Conservation (phyloP, 192 early-diverging fungal species). For the Spinellus fusiger region DNA sequence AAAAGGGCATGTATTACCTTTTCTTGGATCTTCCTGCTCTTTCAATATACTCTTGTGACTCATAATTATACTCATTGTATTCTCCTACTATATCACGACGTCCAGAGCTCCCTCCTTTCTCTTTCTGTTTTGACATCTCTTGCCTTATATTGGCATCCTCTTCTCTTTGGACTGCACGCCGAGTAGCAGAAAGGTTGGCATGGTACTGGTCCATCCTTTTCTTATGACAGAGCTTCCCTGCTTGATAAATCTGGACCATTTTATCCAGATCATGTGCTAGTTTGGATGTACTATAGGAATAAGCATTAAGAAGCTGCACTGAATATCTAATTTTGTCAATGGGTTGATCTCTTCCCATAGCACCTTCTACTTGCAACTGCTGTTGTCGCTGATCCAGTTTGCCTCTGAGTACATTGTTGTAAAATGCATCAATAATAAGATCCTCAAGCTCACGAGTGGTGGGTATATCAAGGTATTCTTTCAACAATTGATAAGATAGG, state of each 20-base stretch:
- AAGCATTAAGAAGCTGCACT: slow-evolving; percentile 47
- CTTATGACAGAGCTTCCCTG: background rate
- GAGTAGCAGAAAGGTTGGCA: background rate
- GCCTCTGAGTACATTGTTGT: slow-evolving; percentile 69
- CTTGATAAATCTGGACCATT: slow-evolving; percentile 33
- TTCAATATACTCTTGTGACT: background rate
- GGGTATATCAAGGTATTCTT: slow-evolving; percentile 62
- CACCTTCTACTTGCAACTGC: slow-evolving; percentile 66
- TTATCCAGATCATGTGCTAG: slow-evolving; percentile 46
- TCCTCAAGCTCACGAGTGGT: slow-evolving; percentile 82
- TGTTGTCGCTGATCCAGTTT: slow-evolving; percentile 79
- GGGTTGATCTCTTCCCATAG: slow-evolving; percentile 79
- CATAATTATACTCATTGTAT: background rate
- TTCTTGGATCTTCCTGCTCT: background rate
- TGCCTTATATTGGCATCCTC: background rate
- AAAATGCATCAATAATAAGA: slow-evolving; percentile 82
- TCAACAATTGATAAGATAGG: slow-evolving; percentile 59
- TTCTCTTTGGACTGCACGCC: background rate
- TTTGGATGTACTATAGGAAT: slow-evolving; percentile 53
- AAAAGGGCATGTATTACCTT: background rate
- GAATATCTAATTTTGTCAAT: slow-evolving; percentile 56
- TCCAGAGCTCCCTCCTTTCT: background rate
- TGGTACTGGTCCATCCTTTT: background rate
- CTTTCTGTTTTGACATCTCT: background rate
- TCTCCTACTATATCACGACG: background rate